Evolutionary conservation across 768 basidiomycete genomes (phyloP), one percentile per base, ranked within the genome.

Genomic region (Suillus lakei): DNA sequence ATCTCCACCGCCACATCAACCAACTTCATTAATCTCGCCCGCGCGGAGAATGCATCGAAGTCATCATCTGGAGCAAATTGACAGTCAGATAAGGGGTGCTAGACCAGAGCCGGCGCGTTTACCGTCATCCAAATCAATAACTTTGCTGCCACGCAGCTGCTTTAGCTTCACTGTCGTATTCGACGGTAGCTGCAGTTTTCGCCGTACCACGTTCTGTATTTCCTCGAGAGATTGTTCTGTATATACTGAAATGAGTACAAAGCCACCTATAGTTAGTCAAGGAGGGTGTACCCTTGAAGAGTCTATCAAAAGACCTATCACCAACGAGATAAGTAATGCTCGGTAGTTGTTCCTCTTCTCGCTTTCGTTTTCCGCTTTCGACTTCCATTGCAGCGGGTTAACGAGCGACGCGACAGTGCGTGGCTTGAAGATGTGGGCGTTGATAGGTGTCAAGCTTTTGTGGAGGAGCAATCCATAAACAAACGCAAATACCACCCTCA

Each of bases 41-140:
- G 75, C 16, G 83, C 78, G 64, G 78, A 76, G 74, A 93, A 91
- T 2, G 91, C 91, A 62, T 89, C 88, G 67, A 92, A 93, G 74
- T 94, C 92, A 44, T 90, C 92, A 51, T 92, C 92, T 94, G 62
- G 67, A 54, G 53, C 26, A 48, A 46, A 62, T 48, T 41, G 41
- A 41, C 26, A 34, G n/a, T 38, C 12, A 67, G 48, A 61, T 28
- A 46, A 64, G 60, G 16, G 64, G 56, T 46, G 46, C 41, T 5
- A 59, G 21, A 28, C 12, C 5, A 59, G 53, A 26, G 39, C 28
- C 21, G 58, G 18, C 38, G 58, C 23, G 18, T 74, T 66, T 69
- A 92, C 93, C 90, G 72, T 94, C 92, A 41, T 91, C 91, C n/a
- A 95, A 81, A 72, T 91, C 90, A 28, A 93, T 83, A 16, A 74